Base-by-base conservation (phyloP, 2,329 filamentous ascomycete genomes). In the Curvularia spicifera region DNA sequence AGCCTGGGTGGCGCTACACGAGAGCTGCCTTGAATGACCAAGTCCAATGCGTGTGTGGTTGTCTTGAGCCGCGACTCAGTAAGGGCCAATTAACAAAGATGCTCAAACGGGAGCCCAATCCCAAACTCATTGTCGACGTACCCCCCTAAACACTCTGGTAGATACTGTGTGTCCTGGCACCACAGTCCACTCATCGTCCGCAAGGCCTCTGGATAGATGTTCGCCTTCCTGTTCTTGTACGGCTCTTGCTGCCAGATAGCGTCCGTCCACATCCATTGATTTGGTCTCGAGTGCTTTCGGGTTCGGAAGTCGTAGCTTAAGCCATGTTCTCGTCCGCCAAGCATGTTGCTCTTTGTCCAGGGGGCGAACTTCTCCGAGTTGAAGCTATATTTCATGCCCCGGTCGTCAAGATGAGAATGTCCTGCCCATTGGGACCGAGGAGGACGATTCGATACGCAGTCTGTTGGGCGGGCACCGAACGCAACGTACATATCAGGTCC, bases 401-500 rank as follows among this genome's bases (percentile, higher is more conserved):
- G 51, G 24, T 67, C 65, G 35, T 72, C 71, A 3, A 76, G 65
- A 18, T 71, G 58, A 3, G 63, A 64, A 70, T 77, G 76, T 4
- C 67, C 59, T 9, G 70, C 60, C 80, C 79, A 81, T 51, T 73
- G 70, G 5, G 66, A 63, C 31, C 70, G 67, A 18, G 66, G 65
- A 33, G 77, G 79, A 49, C 76, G 69, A 53, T 79, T 76, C 40
- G 71, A 58, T 61, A 76, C 71, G 53, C 78, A 69, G 31, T 78
- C 78, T 24, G 67, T 66, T 54, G 69, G 75, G 52, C 78, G 73
- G 26, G 75, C 76, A 49, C 69, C 75, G 40, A 75, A 73, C 2
- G 76, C 68, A n/a, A 82, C 66, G 60, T 78, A 79, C 37, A 82
- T 78, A 53, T 82, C 80, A 1, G 81, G 78, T 3, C 81, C 81